Evolutionary conservation across 1,139 yeast species (phyloP).

Genomic region (Scheffersomyces illinoinensis): DNA sequence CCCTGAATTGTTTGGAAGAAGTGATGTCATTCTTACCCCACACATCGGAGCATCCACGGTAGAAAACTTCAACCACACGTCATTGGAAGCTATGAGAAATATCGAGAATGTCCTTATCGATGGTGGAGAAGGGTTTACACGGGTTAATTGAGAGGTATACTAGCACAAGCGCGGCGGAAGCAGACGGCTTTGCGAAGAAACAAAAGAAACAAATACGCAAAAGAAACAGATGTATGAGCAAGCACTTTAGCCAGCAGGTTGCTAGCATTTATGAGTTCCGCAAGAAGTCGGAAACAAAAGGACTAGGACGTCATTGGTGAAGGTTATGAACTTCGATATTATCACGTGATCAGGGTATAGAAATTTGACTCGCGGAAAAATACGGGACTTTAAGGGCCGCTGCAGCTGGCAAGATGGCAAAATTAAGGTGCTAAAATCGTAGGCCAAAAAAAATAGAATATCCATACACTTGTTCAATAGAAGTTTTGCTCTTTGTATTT

Average conservation of each 20-base stretch:
- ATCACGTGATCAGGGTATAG: background rate
- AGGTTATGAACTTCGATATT: background rate
- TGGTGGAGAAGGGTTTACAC: conserved; percentile 32
- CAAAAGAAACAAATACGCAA: background rate
- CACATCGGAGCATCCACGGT: conserved; percentile 25
- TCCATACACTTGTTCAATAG: background rate
- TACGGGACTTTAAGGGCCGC: background rate
- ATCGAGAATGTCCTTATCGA: conserved; percentile 39
- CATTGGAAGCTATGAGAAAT: conserved; percentile 35
- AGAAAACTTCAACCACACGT: conserved; percentile 25
- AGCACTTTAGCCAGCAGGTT: background rate
- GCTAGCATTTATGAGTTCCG: background rate
- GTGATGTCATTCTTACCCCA: conserved; percentile 26
- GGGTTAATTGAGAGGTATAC: conserved; percentile 30
- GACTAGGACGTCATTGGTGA: background rate
- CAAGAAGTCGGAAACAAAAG: background rate
- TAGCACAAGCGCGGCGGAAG: background rate
- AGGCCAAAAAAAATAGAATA: background rate
- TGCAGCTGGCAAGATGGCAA: no score
- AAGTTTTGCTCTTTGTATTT: background rate
- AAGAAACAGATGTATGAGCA: background rate
- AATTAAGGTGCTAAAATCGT: background rate
- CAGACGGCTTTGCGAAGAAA: background rate
- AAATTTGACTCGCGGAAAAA: background rate
- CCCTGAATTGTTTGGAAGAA: conserved; percentile 20